These are phyloP conservation scores for Penicillium lagena DNA, from an alignment of 495 filamentous ascomycete species.

Conservation along the genomic window DNA sequence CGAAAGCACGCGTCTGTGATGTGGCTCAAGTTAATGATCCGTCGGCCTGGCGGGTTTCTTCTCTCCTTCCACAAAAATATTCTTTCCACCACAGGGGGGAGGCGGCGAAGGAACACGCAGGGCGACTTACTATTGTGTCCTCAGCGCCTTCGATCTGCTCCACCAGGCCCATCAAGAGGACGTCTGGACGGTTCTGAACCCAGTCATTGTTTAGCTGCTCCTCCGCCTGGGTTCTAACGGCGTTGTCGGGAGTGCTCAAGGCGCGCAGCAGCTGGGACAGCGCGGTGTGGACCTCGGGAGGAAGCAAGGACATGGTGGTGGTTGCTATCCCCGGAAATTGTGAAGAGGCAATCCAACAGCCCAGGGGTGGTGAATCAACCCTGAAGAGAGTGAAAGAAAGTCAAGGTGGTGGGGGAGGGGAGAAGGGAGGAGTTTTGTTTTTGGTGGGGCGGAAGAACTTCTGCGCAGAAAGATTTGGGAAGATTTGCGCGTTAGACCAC, in stretches of 20 bases:
- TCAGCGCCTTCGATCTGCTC: slow-evolving; percentile 77
- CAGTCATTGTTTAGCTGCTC: slow-evolving; percentile 85
- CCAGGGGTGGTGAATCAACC: slow-evolving; percentile 17
- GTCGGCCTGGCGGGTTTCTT: background rate
- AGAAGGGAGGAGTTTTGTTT: slow-evolving; percentile 26
- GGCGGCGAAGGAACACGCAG: background rate
- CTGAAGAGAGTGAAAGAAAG: slow-evolving; percentile 9
- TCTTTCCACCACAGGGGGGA: background rate
- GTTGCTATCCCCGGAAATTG: slow-evolving; percentile 24
- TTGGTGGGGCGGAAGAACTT: slow-evolving; percentile 25
- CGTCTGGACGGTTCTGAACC: slow-evolving; percentile 71
- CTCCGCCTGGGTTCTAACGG: slow-evolving; percentile 75
- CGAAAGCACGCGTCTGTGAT: slow-evolving; percentile 72
- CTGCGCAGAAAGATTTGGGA: slow-evolving; percentile 23
- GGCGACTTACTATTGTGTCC: slow-evolving; percentile 57
- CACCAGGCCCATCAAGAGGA: slow-evolving; percentile 85
- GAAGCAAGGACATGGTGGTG: slow-evolving; percentile 73
- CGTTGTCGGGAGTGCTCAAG: slow-evolving; percentile 86
- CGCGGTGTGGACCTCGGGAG: slow-evolving; percentile 71
- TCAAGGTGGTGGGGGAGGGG: slow-evolving; percentile 24
- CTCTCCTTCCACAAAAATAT: background rate
- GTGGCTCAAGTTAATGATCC: background rate
- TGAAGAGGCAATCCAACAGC: slow-evolving; percentile 13
- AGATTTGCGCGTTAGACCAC: slow-evolving; percentile 7
- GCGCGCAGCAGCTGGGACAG: slow-evolving; percentile 80